Evolutionary conservation across 345 rosid genomes (phyloP), one percentile per base, ranked within the genome.

Genomic region (Kandelia obovata): DNA sequence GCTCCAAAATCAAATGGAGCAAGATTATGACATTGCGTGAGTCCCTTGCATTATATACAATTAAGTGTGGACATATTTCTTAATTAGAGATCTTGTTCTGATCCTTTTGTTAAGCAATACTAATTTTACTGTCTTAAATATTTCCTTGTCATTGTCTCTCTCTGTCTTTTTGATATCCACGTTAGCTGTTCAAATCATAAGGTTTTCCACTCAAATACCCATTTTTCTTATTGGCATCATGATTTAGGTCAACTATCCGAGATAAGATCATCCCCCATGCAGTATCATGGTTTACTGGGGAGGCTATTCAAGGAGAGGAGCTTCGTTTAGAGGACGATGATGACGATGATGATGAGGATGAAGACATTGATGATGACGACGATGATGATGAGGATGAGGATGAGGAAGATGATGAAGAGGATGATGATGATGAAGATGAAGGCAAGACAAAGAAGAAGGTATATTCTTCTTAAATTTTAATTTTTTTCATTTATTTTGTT

Each of bases 221-320:
- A 28, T 55, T 11, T 27, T 49, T 59, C 28, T 37, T 23, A 15
- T 19, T 61, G 53, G 64, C 37, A 39, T 26, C 58, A 34, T 15
- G 30, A 37, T 68, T 58, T 62, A 96, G 99, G 71, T 90, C 95
- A 53, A 92, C 97, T 30, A 88, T 96, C 68, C 87, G 89, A 70
- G 97, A 92, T 52, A 89, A 90, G 77, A 87, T 96, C 70, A 90
- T 92, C 39, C 87, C 99, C 2, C 98, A 88, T 75, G 98, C 98
- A 53, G 97, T 96, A 47, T 92, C 96, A 61, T 96, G 98, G 98
- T 96, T 76, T 78, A 96, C 97, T 0, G 99, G 99, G 19, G 99
- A 96, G 84, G 98, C 98, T 59, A 79, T 84, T 21, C 81, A 81
- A n/a, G 89, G 82, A 7, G 94, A 90, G 49, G 97, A 87, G 27